Evolutionary conservation across 169 alveolate species (phyloP).

Genomic region (Perkinsus chesapeaki): DNA sequence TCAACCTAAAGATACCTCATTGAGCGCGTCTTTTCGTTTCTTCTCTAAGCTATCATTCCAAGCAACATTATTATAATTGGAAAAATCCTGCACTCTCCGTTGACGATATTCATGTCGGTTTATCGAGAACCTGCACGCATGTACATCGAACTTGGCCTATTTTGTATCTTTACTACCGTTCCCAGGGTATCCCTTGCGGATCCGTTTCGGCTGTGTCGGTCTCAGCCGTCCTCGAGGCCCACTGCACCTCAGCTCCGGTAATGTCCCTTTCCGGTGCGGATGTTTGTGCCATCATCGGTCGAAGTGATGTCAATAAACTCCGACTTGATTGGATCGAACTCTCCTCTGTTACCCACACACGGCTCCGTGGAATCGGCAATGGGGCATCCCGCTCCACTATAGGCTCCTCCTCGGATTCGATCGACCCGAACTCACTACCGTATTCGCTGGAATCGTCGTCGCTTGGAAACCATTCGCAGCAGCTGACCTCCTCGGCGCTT

Average conservation of each 20-base stretch:
- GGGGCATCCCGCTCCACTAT: neutral
- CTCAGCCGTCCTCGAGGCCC: neutral
- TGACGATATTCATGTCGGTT: neutral
- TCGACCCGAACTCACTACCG: neutral
- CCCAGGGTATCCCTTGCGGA: neutral
- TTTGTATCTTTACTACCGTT: neutral
- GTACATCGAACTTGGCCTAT: neutral
- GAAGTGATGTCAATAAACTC: neutral
- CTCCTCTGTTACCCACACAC: neutral
- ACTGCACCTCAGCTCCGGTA: neutral
- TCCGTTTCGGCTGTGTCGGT: neutral
- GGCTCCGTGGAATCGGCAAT: neutral
- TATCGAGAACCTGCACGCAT: neutral
- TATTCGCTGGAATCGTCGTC: neutral
- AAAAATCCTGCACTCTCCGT: neutral
- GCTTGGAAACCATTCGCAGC: neutral
- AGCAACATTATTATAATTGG: neutral
- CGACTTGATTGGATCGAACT: neutral
- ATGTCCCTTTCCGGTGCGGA: neutral
- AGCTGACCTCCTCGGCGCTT: neutral
- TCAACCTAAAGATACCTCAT: neutral
- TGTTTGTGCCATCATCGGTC: neutral
- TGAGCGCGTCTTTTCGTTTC: neutral
- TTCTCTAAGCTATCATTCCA: neutral
- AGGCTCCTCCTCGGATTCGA: neutral